Conservation (phyloP, 768 basidiomycete genomes). For the Serendipita vermifera region DNA sequence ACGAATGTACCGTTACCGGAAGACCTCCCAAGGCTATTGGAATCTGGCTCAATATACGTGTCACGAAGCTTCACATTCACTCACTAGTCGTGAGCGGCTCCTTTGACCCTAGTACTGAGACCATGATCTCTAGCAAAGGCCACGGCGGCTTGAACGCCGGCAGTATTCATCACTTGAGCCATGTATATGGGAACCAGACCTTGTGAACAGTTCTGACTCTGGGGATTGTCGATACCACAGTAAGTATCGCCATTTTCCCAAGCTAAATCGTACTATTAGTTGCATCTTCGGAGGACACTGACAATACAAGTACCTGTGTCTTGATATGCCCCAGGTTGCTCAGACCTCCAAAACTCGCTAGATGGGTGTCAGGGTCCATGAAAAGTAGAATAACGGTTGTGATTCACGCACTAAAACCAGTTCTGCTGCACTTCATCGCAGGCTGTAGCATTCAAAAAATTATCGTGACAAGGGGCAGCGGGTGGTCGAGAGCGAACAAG, state of each 20-base stretch:
- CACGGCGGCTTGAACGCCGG: constrained; percentile 1
- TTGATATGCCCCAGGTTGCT: neutral
- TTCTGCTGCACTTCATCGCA: neutral
- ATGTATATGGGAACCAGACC: neutral
- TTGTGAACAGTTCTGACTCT: neutral
- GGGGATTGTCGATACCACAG: neutral
- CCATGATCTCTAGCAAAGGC: constrained; percentile 10
- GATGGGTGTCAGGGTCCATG: neutral
- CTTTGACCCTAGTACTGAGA: constrained; percentile 10
- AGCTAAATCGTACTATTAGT: neutral
- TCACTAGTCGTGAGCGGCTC: constrained; percentile 24
- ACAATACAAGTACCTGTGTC: neutral
- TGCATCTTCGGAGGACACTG: neutral
- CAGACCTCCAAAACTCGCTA: neutral
- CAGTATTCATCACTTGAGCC: neutral
- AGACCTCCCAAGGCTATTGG: constrained; percentile 25
- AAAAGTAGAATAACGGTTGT: neutral
- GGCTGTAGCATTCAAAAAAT: neutral
- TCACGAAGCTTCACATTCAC: neutral
- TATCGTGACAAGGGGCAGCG: neutral
- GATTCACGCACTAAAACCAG: neutral
- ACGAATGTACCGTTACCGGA: constrained; percentile 27
- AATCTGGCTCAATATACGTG: neutral
- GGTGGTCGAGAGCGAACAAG: neutral
- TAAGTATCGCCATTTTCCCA: constrained; percentile 3